Evolutionary conservation across 2,329 filamentous ascomycete genomes (phyloP).

Genomic region (Colletotrichum magnum): DNA sequence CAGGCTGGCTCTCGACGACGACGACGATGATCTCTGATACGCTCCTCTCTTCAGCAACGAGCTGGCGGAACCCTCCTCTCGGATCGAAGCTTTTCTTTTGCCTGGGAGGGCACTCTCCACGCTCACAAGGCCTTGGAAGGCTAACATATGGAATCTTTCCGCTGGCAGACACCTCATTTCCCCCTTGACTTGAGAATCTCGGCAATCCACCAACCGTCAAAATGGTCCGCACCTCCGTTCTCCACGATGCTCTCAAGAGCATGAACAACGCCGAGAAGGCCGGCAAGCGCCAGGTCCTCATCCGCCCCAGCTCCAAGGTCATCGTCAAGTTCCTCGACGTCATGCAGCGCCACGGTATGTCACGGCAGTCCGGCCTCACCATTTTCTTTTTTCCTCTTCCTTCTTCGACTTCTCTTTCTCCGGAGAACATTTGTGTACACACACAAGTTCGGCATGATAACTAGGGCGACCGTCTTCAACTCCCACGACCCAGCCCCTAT

Average conservation of each 20-base stretch:
- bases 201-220: conserved; percentile 73
- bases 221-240: conserved; percentile 99
- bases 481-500: conserved; percentile 97
- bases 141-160: conserved; percentile 65
- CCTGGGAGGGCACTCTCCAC: conserved; percentile 77
- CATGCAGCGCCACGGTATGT: conserved; percentile 99
- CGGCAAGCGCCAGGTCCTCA: conserved; percentile 99
- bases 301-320: conserved; percentile 99
- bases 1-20: conserved; percentile 42
- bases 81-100: conserved; percentile 44
- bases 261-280: conserved; percentile 99
- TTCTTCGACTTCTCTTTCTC: conserved; percentile 22
- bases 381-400: not conserved
- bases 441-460: conserved; percentile 94
- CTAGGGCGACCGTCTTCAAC: conserved; percentile 92
- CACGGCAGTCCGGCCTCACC: conserved; percentile 1
- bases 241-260: conserved; percentile 98
- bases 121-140: conserved; percentile 73
- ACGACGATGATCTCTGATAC: conserved; percentile 63
- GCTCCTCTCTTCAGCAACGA: conserved; percentile 74
- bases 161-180: conserved; percentile 76
- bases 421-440: conserved; percentile 18
- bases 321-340: conserved; percentile 99
- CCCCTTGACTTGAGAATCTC: conserved; percentile 85
- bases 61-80: conserved; percentile 78